These are phyloP conservation scores for Pyrenochaeta sp. DNA, from an alignment of 2,329 filamentous ascomycete species.

Conservation along the genomic window DNA sequence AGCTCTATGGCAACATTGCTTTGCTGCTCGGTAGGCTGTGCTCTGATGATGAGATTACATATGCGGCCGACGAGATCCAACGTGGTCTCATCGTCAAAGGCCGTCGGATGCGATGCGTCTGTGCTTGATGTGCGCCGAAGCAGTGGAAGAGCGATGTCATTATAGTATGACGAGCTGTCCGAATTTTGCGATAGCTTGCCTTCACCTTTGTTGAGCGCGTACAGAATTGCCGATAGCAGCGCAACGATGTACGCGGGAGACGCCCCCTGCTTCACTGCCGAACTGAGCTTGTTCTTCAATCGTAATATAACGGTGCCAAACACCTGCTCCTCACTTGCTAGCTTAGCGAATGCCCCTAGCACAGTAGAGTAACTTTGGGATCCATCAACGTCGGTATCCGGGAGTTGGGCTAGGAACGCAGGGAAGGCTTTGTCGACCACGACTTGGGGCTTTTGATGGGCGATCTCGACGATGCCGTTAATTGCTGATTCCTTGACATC, in stretches of 20 bases:
- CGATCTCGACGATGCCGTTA: conserved; percentile 66
- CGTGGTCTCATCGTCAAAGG: conserved; percentile 58
- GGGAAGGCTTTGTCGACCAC: conserved; percentile 72
- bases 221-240: conserved; percentile 68
- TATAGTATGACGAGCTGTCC: conserved; percentile 54
- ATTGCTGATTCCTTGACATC: conserved; percentile 68
- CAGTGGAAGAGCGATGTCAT: conserved; percentile 57
- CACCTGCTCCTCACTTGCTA: conserved; percentile 68
- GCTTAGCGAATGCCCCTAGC: conserved; percentile 70
- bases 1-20: conserved; percentile 61
- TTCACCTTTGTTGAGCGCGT: conserved; percentile 65
- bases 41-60: conserved; percentile 66
- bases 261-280: conserved; percentile 62
- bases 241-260: conserved; percentile 65
- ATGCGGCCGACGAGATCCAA: conserved; percentile 69
- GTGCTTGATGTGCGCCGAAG: conserved; percentile 48
- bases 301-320: conserved; percentile 70
- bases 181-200: conserved; percentile 58
- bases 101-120: conserved; percentile 38
- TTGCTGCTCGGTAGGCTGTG: conserved; percentile 61
- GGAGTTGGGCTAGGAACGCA: conserved; percentile 70
- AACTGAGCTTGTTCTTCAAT: conserved; percentile 69
- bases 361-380: conserved; percentile 61
- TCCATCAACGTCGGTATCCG: conserved; percentile 62
- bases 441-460: conserved; percentile 67